Base-by-base conservation (phyloP, 345 rosid species). In the rapeseed (Brassica napus) region DNA sequence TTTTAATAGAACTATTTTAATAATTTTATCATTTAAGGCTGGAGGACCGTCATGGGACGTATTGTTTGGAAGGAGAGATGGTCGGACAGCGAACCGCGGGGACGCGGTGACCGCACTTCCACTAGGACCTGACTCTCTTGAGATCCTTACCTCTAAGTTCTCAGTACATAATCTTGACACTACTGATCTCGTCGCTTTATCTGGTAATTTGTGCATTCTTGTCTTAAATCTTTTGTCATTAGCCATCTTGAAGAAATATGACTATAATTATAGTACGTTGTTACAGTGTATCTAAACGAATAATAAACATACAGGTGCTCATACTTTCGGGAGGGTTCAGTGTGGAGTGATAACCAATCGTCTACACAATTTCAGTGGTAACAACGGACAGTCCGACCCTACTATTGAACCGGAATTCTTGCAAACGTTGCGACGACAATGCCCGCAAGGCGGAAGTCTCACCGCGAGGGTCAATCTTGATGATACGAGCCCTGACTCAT, bases 41-140 rank as follows among this genome's bases (percentile, higher is more conserved):
- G 97, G 97, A 64, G 98, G 98, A 0, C 97, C 97, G 4, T 79
- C 87, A 5, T 91, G 97, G 98, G 84, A 8, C 12, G 93, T 85
- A 2, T 74, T 82, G 52, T 62, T 87, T 23, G 98, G 98, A 35
- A 87, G 98, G 73, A 87, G 94, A 64, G 97, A 93, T 73, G 80
- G 97, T 54, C 71, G 86, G 39, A 88, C 84, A 0, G 97, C 97
- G 3, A 86, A 79, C 75, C 83, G 65, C 4, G 73, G 34, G 0
- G 89, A 86, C 24, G 92, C 91, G 1, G 90, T 61, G 68, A 59
- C 86, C 4, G 73, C 86, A 15, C 81, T 93, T 55, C 97, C 94
- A 4, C 2, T 84, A 44, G 92, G 92, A 1, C n/a, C 83, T 6
- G 93, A 91, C 16, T 42, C 79, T 62, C 81, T 88, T n/a, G 52